Percentiles rank a stretch among this genome's conserved stretches.
These are phyloP conservation scores for Copromyces sp. DNA, from an alignment of 495 filamentous ascomycete species.

Conservation along the genomic window DNA sequence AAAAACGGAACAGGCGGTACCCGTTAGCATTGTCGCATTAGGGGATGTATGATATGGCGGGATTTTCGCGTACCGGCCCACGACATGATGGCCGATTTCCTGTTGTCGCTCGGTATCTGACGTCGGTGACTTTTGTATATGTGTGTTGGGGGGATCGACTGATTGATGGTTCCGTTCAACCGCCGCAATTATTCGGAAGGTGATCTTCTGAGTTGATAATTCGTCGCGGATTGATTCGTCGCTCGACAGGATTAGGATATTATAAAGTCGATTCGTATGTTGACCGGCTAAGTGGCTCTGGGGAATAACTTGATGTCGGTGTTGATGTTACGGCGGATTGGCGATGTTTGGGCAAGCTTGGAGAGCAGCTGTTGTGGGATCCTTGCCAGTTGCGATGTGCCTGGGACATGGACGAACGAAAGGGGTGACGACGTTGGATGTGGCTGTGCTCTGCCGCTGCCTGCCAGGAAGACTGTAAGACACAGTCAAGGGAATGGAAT, in stretches of 20 bases:
- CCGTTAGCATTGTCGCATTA: neutral
- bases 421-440: constrained; percentile 18
- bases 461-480: neutral
- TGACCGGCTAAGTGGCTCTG: neutral
- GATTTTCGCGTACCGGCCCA: constrained; percentile 43
- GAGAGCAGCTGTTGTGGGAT: neutral
- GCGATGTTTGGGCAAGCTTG: neutral
- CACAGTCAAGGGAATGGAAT: neutral
- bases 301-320: neutral
- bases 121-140: neutral
- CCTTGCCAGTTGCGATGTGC: neutral
- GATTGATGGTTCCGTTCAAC: neutral
- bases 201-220: neutral
- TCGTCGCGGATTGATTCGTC: neutral
- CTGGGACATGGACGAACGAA: neutral
- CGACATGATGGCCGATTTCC: constrained; percentile 40
- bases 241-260: neutral
- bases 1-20: constrained; percentile 3
- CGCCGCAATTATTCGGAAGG: neutral
- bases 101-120: neutral
- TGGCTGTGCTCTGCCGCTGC: constrained; percentile 13
- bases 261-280: neutral
- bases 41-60: constrained; percentile 8
- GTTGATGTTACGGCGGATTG: neutral
- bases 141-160: neutral